phyloP scores from a whole-genome alignment of 139 green algal species.

The Closterium sp. region DNA sequence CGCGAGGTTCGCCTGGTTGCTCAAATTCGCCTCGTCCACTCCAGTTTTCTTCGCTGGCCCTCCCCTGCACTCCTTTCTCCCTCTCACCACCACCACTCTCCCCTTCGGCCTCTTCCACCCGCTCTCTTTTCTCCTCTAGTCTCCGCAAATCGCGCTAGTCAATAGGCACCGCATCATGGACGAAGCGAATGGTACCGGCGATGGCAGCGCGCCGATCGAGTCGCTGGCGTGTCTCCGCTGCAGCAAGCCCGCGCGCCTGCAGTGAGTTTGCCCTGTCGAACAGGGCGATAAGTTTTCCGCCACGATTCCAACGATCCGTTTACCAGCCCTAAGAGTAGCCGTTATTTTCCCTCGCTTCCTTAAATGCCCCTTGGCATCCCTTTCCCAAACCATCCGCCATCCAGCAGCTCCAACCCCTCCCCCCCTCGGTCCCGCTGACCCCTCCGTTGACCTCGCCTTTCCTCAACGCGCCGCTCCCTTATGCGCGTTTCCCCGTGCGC shows the following conservation, averaged over 20 bases:
- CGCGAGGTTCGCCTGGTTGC: background rate
- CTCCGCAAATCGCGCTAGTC: background rate
- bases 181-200: background rate
- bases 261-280: constrained; percentile 7
- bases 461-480: background rate
- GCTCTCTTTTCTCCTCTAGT: background rate
- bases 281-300: background rate
- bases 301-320: background rate
- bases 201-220: background rate
- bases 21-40: background rate
- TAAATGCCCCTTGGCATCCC: background rate
- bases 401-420: background rate
- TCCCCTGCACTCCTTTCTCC: background rate
- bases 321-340: background rate
- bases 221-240: constrained; percentile 39
- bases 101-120: background rate
- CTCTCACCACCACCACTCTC: background rate
- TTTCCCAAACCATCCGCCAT: background rate
- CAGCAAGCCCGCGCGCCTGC: constrained; percentile 48
- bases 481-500: background rate
- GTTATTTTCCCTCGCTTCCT: background rate
- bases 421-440: background rate
- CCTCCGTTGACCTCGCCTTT: background rate
- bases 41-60: background rate
- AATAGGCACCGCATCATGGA: background rate